Evolutionary conservation across 2,329 filamentous ascomycete genomes (phyloP), one percentile per base, ranked within the genome.

Genomic region (Apiospora phragmitis): DNA sequence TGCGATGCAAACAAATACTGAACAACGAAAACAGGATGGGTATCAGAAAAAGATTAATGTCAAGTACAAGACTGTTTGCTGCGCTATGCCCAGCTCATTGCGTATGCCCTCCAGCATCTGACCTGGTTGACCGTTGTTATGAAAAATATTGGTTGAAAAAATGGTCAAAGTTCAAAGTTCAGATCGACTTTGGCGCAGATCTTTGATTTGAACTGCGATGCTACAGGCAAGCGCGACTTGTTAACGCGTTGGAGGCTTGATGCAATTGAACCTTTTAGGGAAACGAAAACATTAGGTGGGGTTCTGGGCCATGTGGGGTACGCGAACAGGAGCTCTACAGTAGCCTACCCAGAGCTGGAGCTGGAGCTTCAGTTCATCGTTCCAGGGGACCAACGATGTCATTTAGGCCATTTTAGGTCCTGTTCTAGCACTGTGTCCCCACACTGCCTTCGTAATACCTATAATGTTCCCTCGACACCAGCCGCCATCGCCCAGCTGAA

Each of bases 361-460:
- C 47, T 35, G 18, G 29, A 59, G 51, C 51, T 59, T 32, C 29
- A 35, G 29, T 35, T 21, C 21, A 47, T 47, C 43, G 43, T n/a
- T 35, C 29, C 51, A 59, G 51, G 51, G 51, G 51, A 59, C 51
- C 29, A 59, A 59, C 51, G 51, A 59, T 59, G 51, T 59, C 51
- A 59, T 59, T 59, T 21, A n/a, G 51, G 51, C 29, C 51, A 21
- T 16, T 21, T 29, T 21, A 55, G 49, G 26, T 59, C 16, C 49
- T 16, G 14, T 4, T 55, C 49, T 32, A 55, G 49, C 49, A 55
- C 49, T 29, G 26, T 55, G 26, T 55, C 49, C 21, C 51, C 51
- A 59, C 51, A 8, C 51, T 4, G 5, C 51, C 35, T 59, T 9
- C 5, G n/a, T n/a, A n/a, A n/a, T n/a, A n/a, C n/a, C n/a, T n/a